Evolutionary conservation across 371 early-diverging fungal genomes (phyloP), one percentile per base, ranked within the genome.

Genomic region (Gilbertella persicaria): DNA sequence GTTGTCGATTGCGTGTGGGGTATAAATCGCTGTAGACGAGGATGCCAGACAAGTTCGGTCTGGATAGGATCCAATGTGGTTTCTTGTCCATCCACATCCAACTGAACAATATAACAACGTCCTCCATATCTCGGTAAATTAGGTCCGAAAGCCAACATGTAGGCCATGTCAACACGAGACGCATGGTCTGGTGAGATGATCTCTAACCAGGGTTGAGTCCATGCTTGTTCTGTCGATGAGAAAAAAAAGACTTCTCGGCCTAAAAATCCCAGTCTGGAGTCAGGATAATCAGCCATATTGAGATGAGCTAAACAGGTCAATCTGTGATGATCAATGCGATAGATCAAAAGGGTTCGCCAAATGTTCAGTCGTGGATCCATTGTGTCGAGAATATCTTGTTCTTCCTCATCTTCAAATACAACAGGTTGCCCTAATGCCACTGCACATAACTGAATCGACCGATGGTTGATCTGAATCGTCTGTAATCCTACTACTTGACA

Each of bases 401-500:
- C 66, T n/a, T 45, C 53, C 16, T 56, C 59, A 1, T 53, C 50
- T 9, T 61, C 64, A 20, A 45, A 20, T 25, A 29, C 45, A 17
- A 56, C 6, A 4, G 60, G 48, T n/a, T 57, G 55, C 5, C 67
- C 67, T 14, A 74, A 45, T 2, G 64, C 66, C 13, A 74, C 26
- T 1, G 68, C 46, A 47, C 67, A 70, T 1, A 74, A 28, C 5
- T 65, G 61, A 2, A 69, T 41, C 12, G 57, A 56, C 10, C 53
- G 12, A 17, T 53, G 26, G 3, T 58, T 45, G 40, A 67, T 45
- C 8, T 45, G 44, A 9, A 74, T 41, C 3, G 68, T 59, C 35
- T 74, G 75, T 19, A 74, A 61, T 2, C 75, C 71, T 2, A 61
- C 54, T 40, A 74, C 58, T 40, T 70, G 75, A 41, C 66, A 74